Percentiles rank a stretch among this genome's conserved stretches.
Evolutionary conservation across 2,329 filamentous ascomycete species (phyloP).

Genomic region (Cercospora brassicicola): DNA sequence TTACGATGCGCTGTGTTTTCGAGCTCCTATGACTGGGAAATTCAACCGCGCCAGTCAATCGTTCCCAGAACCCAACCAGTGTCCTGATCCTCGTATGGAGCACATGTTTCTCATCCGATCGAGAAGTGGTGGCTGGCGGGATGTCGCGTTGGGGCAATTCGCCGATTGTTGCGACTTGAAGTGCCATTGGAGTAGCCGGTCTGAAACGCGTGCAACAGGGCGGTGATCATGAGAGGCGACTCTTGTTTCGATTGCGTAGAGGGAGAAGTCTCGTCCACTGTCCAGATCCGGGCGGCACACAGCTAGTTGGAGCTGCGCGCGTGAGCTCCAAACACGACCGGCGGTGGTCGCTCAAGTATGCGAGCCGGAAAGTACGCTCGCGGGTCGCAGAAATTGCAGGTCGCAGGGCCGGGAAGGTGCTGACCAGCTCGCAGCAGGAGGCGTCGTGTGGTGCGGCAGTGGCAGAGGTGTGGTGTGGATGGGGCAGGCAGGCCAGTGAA

Average conservation of each 20-base stretch:
- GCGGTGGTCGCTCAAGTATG: neutral
- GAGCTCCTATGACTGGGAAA: neutral
- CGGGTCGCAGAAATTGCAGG: neutral
- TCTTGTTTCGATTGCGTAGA: constrained; percentile 12
- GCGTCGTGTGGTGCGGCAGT: constrained; percentile 5
- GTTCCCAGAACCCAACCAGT: constrained; percentile 32
- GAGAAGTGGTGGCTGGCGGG: constrained; percentile 46
- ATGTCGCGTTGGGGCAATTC: constrained; percentile 45
- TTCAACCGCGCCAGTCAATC: constrained; percentile 9
- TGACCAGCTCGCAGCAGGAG: neutral
- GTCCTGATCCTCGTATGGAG: constrained; percentile 35
- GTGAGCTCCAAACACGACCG: neutral
- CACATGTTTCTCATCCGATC: constrained; percentile 47
- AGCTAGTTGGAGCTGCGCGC: constrained; percentile 9
- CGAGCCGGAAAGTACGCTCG: neutral
- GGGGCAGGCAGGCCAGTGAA: constrained; percentile 6
- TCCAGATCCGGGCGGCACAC: constrained; percentile 2
- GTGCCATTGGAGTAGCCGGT: constrained; percentile 43
- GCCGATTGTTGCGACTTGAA: constrained; percentile 43
- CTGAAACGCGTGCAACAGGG: constrained; percentile 30
- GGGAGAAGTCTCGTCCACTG: constrained; percentile 3
- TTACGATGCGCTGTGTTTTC: constrained; percentile 3
- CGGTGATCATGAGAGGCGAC: constrained; percentile 40
- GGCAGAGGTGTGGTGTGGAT: neutral
- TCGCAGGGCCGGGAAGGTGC: neutral